A percentile compares a stretch with the other conserved stretches of the same genome.
Evolutionary conservation across 1,139 yeast species (phyloP).

Genomic region (Schizosaccharomyces versatilis): DNA sequence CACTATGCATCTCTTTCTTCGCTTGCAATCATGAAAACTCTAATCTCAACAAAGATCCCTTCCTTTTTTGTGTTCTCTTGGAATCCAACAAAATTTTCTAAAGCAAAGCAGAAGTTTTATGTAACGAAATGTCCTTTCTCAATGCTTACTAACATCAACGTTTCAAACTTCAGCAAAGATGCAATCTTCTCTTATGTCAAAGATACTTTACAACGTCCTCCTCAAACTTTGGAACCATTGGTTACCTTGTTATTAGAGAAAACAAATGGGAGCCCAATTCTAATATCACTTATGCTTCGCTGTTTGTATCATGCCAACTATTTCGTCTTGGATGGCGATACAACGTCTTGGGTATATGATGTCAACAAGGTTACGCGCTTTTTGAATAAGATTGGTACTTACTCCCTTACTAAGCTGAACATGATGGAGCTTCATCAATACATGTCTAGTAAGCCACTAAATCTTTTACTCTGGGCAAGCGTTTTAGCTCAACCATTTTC

Average conservation of each 20-base stretch:
- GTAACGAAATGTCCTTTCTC: background rate
- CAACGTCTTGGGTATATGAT: conserved; percentile 9
- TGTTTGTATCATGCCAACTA: conserved; percentile 3
- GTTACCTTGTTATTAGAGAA: conserved; percentile 4
- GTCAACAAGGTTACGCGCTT: conserved; percentile 4
- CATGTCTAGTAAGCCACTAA: background rate
- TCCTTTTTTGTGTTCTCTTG: conserved; percentile 10
- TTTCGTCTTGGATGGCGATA: conserved; percentile 9
- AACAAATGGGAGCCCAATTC: conserved; percentile 11
- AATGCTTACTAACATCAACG: conserved; percentile 1
- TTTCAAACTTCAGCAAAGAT: conserved; percentile 1
- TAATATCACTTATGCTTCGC: conserved; percentile 8
- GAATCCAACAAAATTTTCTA: conserved; percentile 6
- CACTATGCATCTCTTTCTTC: conserved; percentile 12
- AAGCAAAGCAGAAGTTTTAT: background rate
- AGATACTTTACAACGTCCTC: conserved; percentile 8
- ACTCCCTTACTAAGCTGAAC: too few species aligned
- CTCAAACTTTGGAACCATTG: conserved; percentile 8
- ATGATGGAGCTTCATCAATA: background rate
- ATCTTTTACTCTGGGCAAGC: background rate
- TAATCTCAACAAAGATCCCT: conserved; percentile 9
- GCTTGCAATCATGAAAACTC: conserved; percentile 8
- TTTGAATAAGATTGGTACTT: background rate
- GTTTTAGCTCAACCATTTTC: background rate
- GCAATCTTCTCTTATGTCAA: conserved; percentile 6